phyloP scores from a whole-genome alignment of 192 early-diverging fungal species.

The Cladochytrium replicatum region DNA sequence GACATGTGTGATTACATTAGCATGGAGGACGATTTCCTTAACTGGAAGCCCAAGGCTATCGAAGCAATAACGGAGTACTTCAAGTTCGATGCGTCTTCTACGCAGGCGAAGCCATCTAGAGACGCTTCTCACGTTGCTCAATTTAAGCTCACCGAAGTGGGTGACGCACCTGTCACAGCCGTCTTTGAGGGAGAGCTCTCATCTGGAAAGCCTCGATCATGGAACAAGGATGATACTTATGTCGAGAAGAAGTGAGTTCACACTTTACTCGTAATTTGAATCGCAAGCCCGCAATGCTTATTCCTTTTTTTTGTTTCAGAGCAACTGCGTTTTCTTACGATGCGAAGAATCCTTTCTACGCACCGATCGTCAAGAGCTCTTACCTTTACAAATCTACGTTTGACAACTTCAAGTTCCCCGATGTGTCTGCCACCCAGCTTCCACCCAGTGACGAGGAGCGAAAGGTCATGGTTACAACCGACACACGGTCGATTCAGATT shows the following conservation, averaged over 20 bases:
- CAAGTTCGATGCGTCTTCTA: conserved; percentile 45
- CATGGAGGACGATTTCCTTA: conserved; percentile 91
- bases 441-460: conserved; percentile 10
- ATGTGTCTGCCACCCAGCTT: conserved; percentile 5
- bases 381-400: conserved; percentile 53
- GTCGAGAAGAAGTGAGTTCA: conserved; percentile 18
- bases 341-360: conserved; percentile 76
- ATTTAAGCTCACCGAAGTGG: conserved; percentile 4
- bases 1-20: conserved; percentile 21
- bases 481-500: conserved; percentile 9
- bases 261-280: conserved; percentile 2
- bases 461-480: conserved; percentile 13
- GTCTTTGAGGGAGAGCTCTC: conserved; percentile 54
- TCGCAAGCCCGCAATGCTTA: neutral
- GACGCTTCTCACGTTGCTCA: conserved; percentile 34
- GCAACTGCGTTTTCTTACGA: conserved; percentile 54
- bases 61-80: conserved; percentile 64
- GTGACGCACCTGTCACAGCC: conserved; percentile 12
- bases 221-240: conserved; percentile 23
- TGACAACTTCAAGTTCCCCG: conserved; percentile 15
- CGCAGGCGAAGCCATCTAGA: conserved; percentile 18
- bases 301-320: conserved; percentile 4
- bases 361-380: conserved; percentile 48
- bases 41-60: conserved; percentile 87
- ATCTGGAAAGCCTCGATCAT: conserved; percentile 26